phyloP scores from a whole-genome alignment of 495 filamentous ascomycete species.

The Oidiodendron maius region DNA sequence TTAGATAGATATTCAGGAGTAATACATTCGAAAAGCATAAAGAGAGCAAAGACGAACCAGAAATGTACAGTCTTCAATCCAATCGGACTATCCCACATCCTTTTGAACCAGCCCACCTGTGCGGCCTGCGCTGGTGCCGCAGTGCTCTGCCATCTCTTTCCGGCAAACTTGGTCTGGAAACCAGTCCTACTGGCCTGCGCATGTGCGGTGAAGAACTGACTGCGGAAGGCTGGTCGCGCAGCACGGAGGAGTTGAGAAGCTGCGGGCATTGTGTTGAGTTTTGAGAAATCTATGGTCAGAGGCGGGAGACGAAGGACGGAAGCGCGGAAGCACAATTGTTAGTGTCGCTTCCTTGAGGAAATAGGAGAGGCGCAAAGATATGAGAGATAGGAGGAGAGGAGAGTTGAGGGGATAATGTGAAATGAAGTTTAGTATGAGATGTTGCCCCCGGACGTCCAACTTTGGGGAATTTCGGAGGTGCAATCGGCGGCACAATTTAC shows the following conservation, averaged over 20 bases:
- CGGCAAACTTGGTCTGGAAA: slow-evolving; percentile 30
- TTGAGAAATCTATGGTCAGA: neutral
- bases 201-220: slow-evolving; percentile 15
- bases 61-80: slow-evolving; percentile 97
- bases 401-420: slow-evolving; percentile 2
- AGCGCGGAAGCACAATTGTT: no score
- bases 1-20: no score
- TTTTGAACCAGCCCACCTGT: slow-evolving; percentile 57
- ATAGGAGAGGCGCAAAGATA: neutral
- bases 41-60: slow-evolving; percentile 52
- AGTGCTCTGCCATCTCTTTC: slow-evolving; percentile 56
- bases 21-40: neutral
- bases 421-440: neutral
- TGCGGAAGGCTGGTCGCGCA: slow-evolving; percentile 23
- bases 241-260: slow-evolving; percentile 19
- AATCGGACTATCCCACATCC: slow-evolving; percentile 79
- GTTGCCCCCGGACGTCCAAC: no score
- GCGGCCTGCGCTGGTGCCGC: slow-evolving; percentile 39
- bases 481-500: no score
- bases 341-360: no score
- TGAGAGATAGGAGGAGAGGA: slow-evolving; percentile 1
- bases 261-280: slow-evolving; percentile 16
- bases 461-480: no score
- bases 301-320: neutral
- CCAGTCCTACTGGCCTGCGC: slow-evolving; percentile 9